A percentile compares a stretch with the other conserved stretches of the same genome.
phyloP scores from a whole-genome alignment of 495 filamentous ascomycete genomes.

The Friedmanniomyces simplex region DNA sequence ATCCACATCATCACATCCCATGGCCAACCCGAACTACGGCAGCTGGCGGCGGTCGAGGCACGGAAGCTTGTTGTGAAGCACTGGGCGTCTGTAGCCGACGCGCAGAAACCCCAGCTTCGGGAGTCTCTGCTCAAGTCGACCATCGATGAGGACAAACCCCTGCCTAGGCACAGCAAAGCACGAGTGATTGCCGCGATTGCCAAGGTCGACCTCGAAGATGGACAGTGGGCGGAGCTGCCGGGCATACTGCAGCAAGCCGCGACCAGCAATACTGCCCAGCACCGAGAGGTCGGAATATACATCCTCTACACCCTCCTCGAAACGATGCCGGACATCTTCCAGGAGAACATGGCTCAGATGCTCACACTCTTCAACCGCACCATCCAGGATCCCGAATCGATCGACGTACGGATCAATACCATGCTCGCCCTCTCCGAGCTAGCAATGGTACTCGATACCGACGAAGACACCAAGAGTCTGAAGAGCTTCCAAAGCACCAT shows the following conservation, averaged over 20 bases:
- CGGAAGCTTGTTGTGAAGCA: conserved; percentile 73
- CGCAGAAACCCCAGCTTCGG: conserved; percentile 66
- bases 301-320: conserved; percentile 88
- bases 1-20: conserved; percentile 75
- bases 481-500: conserved; percentile 64
- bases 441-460: conserved; percentile 75
- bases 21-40: conserved; percentile 59
- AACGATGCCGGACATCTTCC: conserved; percentile 65
- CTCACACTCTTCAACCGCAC: conserved; percentile 78
- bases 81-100: conserved; percentile 54
- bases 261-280: conserved; percentile 55
- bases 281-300: conserved; percentile 85
- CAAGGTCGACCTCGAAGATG: conserved; percentile 72
- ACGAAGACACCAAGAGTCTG: conserved; percentile 65
- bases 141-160: conserved; percentile 58
- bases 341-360: conserved; percentile 63
- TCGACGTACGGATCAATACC: conserved; percentile 87
- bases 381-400: conserved; percentile 80
- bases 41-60: conserved; percentile 83
- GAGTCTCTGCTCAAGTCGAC: conserved; percentile 73
- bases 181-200: conserved; percentile 82
- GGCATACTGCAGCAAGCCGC: conserved; percentile 63
- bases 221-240: conserved; percentile 76
- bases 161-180: conserved; percentile 76
- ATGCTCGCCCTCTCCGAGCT: conserved; percentile 85